These are phyloP conservation scores for Penicillium lividum DNA, from an alignment of 495 filamentous ascomycete genomes.

Conservation along the genomic window DNA sequence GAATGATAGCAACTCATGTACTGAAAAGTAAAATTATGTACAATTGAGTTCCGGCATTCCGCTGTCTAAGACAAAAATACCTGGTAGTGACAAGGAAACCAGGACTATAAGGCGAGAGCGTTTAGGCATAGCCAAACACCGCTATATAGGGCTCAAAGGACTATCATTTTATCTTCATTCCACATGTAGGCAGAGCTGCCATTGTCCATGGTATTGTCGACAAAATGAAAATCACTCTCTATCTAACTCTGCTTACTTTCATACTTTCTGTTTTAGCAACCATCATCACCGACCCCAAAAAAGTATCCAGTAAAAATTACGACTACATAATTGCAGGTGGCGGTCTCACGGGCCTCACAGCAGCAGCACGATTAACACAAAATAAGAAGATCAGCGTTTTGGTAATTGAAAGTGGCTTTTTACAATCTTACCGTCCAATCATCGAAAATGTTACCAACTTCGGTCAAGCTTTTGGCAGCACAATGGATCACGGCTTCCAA, in stretches of 20 bases:
- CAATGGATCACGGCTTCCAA: conserved; percentile 13
- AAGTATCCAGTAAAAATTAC: conserved; percentile 7
- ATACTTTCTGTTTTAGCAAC: not conserved
- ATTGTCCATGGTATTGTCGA: not conserved
- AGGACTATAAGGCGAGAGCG: not conserved
- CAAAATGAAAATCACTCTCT: not conserved
- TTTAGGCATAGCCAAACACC: not conserved
- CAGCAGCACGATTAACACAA: conserved; percentile 44
- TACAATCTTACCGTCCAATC: conserved; percentile 21
- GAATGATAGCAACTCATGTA: too few relatives aligned
- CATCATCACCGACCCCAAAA: not conserved
- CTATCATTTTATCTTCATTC: too few relatives aligned
- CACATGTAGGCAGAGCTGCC: too few relatives aligned
- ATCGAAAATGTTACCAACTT: conserved; percentile 30
- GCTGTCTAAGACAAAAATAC: not conserved
- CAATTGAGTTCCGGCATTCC: not conserved
- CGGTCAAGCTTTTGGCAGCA: conserved; percentile 31
- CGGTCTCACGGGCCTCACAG: conserved; percentile 44
- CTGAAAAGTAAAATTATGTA: too few relatives aligned
- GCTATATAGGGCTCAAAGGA: not conserved
- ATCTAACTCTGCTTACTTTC: not conserved
- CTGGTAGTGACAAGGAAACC: not conserved
- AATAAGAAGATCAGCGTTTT: conserved; percentile 40
- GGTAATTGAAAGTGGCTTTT: conserved; percentile 45
- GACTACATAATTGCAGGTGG: conserved; percentile 34